These are phyloP conservation scores for Solanum neorickii DNA, from an alignment of 257 asterid species.

Conservation along the genomic window DNA sequence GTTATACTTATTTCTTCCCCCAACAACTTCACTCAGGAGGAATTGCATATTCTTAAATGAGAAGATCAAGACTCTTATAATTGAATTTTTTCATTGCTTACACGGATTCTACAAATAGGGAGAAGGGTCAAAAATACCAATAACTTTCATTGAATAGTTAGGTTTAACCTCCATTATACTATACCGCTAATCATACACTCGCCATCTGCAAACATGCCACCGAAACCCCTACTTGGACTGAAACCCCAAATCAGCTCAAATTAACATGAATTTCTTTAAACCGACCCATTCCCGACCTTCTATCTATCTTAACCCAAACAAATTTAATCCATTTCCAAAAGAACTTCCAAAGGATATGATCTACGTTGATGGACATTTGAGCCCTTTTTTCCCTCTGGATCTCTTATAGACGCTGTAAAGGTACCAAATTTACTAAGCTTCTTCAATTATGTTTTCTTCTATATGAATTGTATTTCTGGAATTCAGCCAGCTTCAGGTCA, in stretches of 20 bases:
- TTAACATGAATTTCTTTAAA: neutral
- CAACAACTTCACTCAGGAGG: neutral
- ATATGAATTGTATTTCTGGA: neutral
- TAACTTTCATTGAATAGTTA: neutral
- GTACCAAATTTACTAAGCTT: neutral
- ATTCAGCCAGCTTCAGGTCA: neutral
- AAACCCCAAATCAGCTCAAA: neutral
- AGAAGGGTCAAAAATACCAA: neutral
- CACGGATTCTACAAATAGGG: neutral
- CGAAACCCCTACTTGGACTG: neutral
- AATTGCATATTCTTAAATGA: neutral
- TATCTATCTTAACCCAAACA: neutral
- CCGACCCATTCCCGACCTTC: neutral
- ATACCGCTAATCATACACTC: neutral
- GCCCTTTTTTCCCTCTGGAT: neutral
- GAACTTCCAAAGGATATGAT: neutral
- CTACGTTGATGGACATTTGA: neutral
- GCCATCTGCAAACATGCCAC: neutral
- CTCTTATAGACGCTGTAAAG: neutral
- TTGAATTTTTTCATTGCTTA: neutral
- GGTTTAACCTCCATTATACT: neutral
- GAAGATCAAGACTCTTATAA: neutral
- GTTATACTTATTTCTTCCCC: neutral
- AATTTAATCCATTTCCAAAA: neutral
- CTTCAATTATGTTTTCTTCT: neutral